Conservation (phyloP, 2,329 filamentous ascomycete species). For the Colletotrichum limetticola region DNA sequence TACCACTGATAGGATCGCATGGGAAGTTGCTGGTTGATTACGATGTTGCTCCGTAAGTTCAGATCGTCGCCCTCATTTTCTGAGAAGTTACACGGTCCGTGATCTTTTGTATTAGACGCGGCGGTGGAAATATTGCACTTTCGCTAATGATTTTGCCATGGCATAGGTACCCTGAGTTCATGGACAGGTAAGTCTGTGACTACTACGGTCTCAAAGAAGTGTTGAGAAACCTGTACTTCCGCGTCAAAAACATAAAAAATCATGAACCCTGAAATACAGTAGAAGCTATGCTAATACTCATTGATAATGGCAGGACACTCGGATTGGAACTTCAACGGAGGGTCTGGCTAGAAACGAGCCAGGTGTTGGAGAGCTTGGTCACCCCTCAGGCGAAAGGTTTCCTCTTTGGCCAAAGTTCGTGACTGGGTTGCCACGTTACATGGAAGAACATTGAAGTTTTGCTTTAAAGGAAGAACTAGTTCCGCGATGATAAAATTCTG, state of each 20-base stretch:
- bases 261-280: too few relatives aligned
- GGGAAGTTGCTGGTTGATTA: conserved; percentile 1
- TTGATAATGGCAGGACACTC: not conserved
- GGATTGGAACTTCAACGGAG: conserved; percentile 1
- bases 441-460: too few relatives aligned
- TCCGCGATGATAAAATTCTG: too few relatives aligned
- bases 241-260: too few relatives aligned
- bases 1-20: not conserved
- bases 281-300: not conserved
- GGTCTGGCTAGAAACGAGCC: not conserved
- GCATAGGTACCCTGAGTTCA: not conserved
- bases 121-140: not conserved
- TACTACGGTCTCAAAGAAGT: not conserved
- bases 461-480: too few relatives aligned
- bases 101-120: too few relatives aligned
- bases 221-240: not conserved
- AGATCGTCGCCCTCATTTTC: not conserved
- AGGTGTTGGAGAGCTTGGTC: not conserved
- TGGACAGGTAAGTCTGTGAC: not conserved
- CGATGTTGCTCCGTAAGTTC: conserved; percentile 2
- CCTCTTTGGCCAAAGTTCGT: not conserved
- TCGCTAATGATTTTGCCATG: not conserved
- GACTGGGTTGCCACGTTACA: not conserved
- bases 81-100: not conserved
- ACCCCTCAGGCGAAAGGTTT: not conserved